A percentile compares a stretch with the other conserved stretches of the same genome.
phyloP scores from a whole-genome alignment of 371 early-diverging fungal genomes.

The Rhizopus microsporus region DNA sequence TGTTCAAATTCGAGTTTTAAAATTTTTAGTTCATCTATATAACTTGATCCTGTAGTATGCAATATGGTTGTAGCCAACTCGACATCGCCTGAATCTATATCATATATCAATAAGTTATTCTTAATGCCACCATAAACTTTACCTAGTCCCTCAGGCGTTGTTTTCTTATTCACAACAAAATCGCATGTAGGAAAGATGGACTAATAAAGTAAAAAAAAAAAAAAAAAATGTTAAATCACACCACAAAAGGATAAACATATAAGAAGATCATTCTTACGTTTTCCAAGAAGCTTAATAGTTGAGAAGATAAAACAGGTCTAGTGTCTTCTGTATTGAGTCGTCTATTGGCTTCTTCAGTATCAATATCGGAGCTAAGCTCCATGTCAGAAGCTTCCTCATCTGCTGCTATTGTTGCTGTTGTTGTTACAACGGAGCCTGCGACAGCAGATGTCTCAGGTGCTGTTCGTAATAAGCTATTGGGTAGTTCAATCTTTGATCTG shows the following conservation, averaged over 20 bases:
- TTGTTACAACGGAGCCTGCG: not conserved
- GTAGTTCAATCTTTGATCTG: conserved; percentile 7
- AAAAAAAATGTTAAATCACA: too few relatives aligned
- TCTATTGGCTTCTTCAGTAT: not conserved
- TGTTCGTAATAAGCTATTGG: conserved; percentile 4
- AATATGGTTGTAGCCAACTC: not conserved
- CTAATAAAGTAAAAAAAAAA: not conserved
- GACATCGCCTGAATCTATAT: conserved; percentile 5
- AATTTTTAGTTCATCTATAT: not conserved
- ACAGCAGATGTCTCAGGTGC: not conserved
- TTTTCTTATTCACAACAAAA: not conserved
- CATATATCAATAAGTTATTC: not conserved
- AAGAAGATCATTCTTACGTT: not conserved
- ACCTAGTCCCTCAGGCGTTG: not conserved
- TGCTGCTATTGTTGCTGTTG: not conserved
- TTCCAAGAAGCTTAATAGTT: not conserved
- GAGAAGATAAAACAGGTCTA: not conserved
- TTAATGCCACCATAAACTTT: not conserved
- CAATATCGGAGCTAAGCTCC: conserved; percentile 15
- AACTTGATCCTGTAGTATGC: not conserved
- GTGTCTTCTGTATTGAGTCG: not conserved
- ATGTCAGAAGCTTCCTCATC: conserved; percentile 6
- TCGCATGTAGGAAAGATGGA: not conserved
- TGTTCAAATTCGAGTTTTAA: not conserved
- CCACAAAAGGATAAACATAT: too few relatives aligned